Percentiles rank a stretch among this genome's conserved stretches.
Conservation (phyloP, 106 monocot genomes). For the Apostasia ramifera region DNA sequence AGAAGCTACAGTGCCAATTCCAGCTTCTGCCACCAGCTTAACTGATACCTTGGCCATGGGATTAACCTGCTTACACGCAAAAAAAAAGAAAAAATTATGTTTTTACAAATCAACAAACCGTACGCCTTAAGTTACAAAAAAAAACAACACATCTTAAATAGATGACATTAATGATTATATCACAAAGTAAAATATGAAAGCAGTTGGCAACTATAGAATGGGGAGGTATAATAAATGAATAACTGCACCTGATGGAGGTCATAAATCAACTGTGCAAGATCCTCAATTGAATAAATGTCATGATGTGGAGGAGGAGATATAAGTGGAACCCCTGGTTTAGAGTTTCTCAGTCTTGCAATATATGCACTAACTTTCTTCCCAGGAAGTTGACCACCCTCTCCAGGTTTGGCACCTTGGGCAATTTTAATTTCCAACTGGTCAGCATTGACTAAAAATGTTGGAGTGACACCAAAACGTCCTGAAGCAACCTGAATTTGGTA, state of each 20-base stretch:
- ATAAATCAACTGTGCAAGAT: conserved; percentile 97
- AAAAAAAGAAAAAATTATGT: background rate
- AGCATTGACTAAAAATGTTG: conserved; percentile 96
- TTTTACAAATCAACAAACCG: background rate
- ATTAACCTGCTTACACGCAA: conserved; percentile 57
- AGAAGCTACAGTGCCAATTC: conserved; percentile 98
- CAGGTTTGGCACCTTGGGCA: conserved; percentile 99
- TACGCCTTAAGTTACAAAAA: background rate
- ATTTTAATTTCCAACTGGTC: conserved; percentile 96
- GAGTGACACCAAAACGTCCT: conserved; percentile 98
- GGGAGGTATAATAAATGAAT: background rate
- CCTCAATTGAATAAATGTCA: conserved; percentile 99
- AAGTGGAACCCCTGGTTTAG: conserved; percentile 97
- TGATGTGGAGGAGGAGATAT: conserved; percentile 99
- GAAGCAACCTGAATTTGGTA: conserved; percentile 78
- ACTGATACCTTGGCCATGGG: conserved; percentile 97
- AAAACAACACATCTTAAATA: background rate
- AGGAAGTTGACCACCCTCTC: conserved; percentile 96
- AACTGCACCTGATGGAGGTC: conserved; percentile 88
- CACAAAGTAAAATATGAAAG: too few species aligned
- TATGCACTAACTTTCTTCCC: conserved; percentile 99
- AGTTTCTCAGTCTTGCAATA: conserved; percentile 94
- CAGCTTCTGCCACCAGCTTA: conserved; percentile 98
- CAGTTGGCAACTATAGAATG: background rate
- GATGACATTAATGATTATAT: too few species aligned